Percentiles rank a stretch among this genome's conserved stretches.
These are phyloP conservation scores for Tubosaeta sp. DNA, from an alignment of 768 basidiomycete genomes.

Conservation along the genomic window DNA sequence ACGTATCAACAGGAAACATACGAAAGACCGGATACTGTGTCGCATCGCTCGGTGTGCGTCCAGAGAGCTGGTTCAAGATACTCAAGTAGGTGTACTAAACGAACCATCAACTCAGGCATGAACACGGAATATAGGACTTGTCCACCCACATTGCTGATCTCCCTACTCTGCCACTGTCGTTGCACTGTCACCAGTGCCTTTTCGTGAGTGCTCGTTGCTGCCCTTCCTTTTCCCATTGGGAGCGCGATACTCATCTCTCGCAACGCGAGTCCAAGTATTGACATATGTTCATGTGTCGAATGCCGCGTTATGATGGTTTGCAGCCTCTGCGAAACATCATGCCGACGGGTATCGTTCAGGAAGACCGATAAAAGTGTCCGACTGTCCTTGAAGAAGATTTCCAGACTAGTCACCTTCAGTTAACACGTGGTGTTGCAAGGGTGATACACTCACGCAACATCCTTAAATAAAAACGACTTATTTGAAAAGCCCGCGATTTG, in stretches of 20 bases:
- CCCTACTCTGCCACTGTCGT: slow-evolving; percentile 81
- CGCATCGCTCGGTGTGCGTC: slow-evolving; percentile 90
- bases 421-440: not conserved
- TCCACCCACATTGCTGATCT: slow-evolving; percentile 80
- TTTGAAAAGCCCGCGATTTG: slow-evolving; percentile 77
- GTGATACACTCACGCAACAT: slow-evolving; percentile 67
- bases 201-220: slow-evolving; percentile 9
- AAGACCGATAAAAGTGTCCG: slow-evolving; percentile 84
- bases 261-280: slow-evolving; percentile 46
- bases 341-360: slow-evolving; percentile 59
- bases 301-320: slow-evolving; percentile 41
- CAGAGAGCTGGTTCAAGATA: slow-evolving; percentile 87
- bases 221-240: slow-evolving; percentile 18
- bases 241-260: slow-evolving; percentile 33
- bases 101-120: not conserved
- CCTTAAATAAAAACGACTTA: slow-evolving; percentile 83
- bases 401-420: slow-evolving; percentile 48
- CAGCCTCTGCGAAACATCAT: slow-evolving; percentile 54
- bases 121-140: not conserved
- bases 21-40: slow-evolving; percentile 93
- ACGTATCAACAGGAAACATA: slow-evolving; percentile 32
- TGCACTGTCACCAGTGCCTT: slow-evolving; percentile 65
- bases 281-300: slow-evolving; percentile 33
- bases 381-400: slow-evolving; percentile 91
- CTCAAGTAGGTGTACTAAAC: slow-evolving; percentile 82